phyloP scores from a whole-genome alignment of 2,329 filamentous ascomycete species.

The Pseudogymnoascus sp. region DNA sequence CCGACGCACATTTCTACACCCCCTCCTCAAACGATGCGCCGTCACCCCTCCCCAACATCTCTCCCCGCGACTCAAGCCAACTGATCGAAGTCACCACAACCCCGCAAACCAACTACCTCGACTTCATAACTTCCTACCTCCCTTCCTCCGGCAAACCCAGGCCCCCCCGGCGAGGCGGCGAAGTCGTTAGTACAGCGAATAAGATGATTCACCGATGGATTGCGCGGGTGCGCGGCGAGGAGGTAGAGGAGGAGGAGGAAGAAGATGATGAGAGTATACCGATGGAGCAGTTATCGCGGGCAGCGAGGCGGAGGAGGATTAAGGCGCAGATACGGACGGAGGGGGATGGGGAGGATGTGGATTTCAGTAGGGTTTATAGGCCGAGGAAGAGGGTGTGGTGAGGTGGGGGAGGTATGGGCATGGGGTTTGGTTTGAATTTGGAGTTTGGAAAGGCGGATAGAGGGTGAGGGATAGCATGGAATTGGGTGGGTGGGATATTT shows the following conservation, averaged over 20 bases:
- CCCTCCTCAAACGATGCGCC: conserved; percentile 20
- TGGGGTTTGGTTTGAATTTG: neutral
- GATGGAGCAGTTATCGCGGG: neutral
- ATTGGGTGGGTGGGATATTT: neutral
- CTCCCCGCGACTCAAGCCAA: neutral
- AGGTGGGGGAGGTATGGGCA: neutral
- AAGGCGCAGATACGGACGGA: neutral
- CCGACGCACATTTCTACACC: conserved; percentile 62
- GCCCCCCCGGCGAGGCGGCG: neutral
- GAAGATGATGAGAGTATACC: neutral
- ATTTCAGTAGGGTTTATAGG: conserved; percentile 4
- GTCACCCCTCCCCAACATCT: conserved; percentile 23
- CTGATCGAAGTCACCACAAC: conserved; percentile 39
- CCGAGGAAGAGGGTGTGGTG: conserved; percentile 2
- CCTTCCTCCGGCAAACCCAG: neutral
- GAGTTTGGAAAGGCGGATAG: neutral
- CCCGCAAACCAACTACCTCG: conserved; percentile 27
- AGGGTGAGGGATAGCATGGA: neutral
- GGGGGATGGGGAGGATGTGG: conserved; percentile 5
- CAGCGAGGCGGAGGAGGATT: neutral
- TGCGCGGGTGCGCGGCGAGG: neutral
- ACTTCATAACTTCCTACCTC: neutral
- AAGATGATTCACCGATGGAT: conserved; percentile 1
- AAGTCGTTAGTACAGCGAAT: neutral
- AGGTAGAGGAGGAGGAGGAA: neutral